Conservation (phyloP, 495 filamentous ascomycete species). For the Xeromyces bisporus region DNA sequence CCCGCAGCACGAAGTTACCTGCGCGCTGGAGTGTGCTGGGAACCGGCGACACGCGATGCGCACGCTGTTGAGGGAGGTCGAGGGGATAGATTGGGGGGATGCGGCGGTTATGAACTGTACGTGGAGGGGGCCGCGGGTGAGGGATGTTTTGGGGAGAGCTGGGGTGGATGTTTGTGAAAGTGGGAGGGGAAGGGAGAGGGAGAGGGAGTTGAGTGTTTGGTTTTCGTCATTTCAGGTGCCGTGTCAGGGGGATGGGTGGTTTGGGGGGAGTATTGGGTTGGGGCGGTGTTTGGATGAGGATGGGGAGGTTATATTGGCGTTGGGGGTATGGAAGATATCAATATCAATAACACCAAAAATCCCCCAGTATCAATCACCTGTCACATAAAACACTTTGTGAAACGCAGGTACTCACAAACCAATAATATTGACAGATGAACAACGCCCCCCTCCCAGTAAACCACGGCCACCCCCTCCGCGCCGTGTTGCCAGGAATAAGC, state of each 20-base stretch:
- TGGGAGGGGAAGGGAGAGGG: slow-evolving; percentile 5
- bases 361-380: too few relatives aligned
- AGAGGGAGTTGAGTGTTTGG: slow-evolving; percentile 25
- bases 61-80: slow-evolving; percentile 40
- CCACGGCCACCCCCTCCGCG: slow-evolving; percentile 43
- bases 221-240: slow-evolving; percentile 35
- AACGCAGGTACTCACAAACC: too few relatives aligned
- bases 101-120: slow-evolving; percentile 46
- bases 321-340: slow-evolving; percentile 20
- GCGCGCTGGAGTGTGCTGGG: slow-evolving; percentile 45
- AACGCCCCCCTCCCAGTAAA: slow-evolving; percentile 34
- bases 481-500: slow-evolving; percentile 42
- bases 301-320: slow-evolving; percentile 35
- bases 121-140: slow-evolving; percentile 38
- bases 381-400: too few relatives aligned
- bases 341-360: neutral
- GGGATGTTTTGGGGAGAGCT: slow-evolving; percentile 33
- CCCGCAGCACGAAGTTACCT: slow-evolving; percentile 35
- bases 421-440: slow-evolving; percentile 43
- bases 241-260: slow-evolving; percentile 38
- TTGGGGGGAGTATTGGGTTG: slow-evolving; percentile 36
- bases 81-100: slow-evolving; percentile 47
- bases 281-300: slow-evolving; percentile 27
- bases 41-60: slow-evolving; percentile 51
- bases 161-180: slow-evolving; percentile 11